Evolutionary conservation across 148 eudicot species (phyloP).

Genomic region (Simmondsia chinensis): DNA sequence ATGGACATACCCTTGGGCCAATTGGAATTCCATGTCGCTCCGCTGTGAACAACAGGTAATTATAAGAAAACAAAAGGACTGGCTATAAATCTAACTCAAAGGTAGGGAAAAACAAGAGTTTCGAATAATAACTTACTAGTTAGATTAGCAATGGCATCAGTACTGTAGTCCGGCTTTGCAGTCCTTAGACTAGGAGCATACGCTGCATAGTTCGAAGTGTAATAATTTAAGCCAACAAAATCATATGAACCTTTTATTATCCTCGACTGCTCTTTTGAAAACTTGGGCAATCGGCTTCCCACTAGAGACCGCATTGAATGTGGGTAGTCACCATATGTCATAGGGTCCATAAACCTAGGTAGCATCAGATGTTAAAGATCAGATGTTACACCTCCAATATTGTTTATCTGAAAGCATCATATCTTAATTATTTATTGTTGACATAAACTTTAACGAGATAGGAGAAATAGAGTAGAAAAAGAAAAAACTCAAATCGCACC

Average conservation of each 20-base stretch:
- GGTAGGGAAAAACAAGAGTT: neutral
- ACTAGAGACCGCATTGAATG: constrained; percentile 19
- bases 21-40: constrained; percentile 35
- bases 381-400: too few relatives aligned
- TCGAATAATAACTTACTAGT: constrained; percentile 22
- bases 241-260: constrained; percentile 12
- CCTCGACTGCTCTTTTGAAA: constrained; percentile 19
- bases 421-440: too few relatives aligned
- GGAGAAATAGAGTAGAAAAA: neutral
- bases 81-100: neutral
- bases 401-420: too few relatives aligned
- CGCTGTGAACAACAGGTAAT: constrained; percentile 12
- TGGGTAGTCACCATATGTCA: constrained; percentile 25
- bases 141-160: constrained; percentile 26
- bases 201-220: constrained; percentile 34
- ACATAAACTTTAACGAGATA: too few relatives aligned
- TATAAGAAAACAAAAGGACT: too few relatives aligned
- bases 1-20: constrained; percentile 32
- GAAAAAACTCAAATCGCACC: constrained; percentile 5
- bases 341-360: constrained; percentile 30
- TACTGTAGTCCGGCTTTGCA: constrained; percentile 19
- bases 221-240: constrained; percentile 36
- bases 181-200: constrained; percentile 15
- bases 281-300: constrained; percentile 24
- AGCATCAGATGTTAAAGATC: neutral